Percentiles rank a stretch among this genome's conserved stretches.
Conservation (phyloP, 805 yeast species). For the Nematodospora valgi region DNA sequence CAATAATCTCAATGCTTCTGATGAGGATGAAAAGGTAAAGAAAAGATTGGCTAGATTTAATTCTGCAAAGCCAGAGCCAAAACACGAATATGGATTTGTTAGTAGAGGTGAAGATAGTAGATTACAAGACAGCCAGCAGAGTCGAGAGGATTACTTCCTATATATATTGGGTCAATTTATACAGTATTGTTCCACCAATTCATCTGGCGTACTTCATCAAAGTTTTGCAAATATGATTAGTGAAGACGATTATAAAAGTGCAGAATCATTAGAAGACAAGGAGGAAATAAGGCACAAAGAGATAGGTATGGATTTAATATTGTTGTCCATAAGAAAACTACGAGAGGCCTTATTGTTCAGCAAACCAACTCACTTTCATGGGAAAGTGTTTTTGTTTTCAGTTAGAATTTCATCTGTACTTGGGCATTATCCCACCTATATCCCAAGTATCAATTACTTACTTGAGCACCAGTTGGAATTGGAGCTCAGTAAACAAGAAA, state of each 20-base stretch:
- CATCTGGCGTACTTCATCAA: conserved; percentile 12
- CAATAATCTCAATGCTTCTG: too few species aligned
- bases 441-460: conserved; percentile 49
- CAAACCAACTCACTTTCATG: conserved; percentile 32
- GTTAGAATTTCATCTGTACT: conserved; percentile 41
- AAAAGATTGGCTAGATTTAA: conserved; percentile 8
- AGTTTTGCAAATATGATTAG: conserved; percentile 10
- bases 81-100: conserved; percentile 46
- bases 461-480: conserved; percentile 17
- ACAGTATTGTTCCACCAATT: conserved; percentile 24
- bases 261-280: neutral
- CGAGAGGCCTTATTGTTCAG: conserved; percentile 51
- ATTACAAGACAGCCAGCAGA: conserved; percentile 42
- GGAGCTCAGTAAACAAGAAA: conserved; percentile 20
- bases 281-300: neutral
- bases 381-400: conserved; percentile 47
- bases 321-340: conserved; percentile 42
- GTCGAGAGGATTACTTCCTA: conserved; percentile 39
- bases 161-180: conserved; percentile 29
- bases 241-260: conserved; percentile 8
- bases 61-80: conserved; percentile 2
- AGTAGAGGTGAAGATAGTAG: conserved; percentile 58
- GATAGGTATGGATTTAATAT: conserved; percentile 21
- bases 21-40: neutral
- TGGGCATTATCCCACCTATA: conserved; percentile 51